Percentiles rank a stretch among this genome's conserved stretches.
phyloP scores from a whole-genome alignment of 2,329 filamentous ascomycete species.

The Seiridium unicorne region DNA sequence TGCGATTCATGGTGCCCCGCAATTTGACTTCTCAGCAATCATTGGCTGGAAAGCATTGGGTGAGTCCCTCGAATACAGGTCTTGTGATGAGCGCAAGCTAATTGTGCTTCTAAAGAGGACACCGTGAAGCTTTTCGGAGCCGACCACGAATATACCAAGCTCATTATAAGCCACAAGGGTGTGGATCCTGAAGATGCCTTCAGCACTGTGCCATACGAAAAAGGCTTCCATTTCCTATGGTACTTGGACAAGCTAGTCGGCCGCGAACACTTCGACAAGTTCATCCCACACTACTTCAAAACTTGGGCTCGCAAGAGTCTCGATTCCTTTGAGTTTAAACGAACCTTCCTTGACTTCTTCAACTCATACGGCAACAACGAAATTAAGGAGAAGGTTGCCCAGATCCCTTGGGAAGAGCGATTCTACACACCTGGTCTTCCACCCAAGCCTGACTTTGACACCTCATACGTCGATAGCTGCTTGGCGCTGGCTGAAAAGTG shows the following conservation, averaged over 20 bases:
- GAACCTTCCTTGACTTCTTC: slow-evolving; percentile 85
- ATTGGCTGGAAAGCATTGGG: slow-evolving; percentile 90
- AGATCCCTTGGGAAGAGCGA: slow-evolving; percentile 85
- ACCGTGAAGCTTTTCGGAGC: slow-evolving; percentile 74
- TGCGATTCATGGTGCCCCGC: slow-evolving; percentile 74
- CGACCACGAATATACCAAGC: slow-evolving; percentile 89
- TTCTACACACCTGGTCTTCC: slow-evolving; percentile 89
- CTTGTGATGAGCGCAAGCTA: slow-evolving; percentile 10
- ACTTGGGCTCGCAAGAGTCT: slow-evolving; percentile 83
- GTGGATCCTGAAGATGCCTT: slow-evolving; percentile 96
- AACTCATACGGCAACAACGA: slow-evolving; percentile 59
- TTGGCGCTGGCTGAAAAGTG: slow-evolving; percentile 81
- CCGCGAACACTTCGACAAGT: slow-evolving; percentile 85
- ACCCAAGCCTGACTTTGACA: slow-evolving; percentile 88
- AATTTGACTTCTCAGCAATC: slow-evolving; percentile 92
- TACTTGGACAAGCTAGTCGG: slow-evolving; percentile 84
- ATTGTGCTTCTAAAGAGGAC: slow-evolving; percentile 52
- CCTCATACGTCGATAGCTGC: slow-evolving; percentile 79
- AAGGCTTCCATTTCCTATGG: slow-evolving; percentile 93
- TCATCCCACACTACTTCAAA: slow-evolving; percentile 92
- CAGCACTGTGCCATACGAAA: slow-evolving; percentile 89
- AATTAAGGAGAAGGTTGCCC: slow-evolving; percentile 61
- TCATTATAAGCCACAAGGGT: slow-evolving; percentile 82
- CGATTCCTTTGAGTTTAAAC: slow-evolving; percentile 92
- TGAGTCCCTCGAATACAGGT: slow-evolving; percentile 20